Evolutionary conservation across 140 eudicot species (phyloP).

Genomic region (Flaveria floridana): DNA sequence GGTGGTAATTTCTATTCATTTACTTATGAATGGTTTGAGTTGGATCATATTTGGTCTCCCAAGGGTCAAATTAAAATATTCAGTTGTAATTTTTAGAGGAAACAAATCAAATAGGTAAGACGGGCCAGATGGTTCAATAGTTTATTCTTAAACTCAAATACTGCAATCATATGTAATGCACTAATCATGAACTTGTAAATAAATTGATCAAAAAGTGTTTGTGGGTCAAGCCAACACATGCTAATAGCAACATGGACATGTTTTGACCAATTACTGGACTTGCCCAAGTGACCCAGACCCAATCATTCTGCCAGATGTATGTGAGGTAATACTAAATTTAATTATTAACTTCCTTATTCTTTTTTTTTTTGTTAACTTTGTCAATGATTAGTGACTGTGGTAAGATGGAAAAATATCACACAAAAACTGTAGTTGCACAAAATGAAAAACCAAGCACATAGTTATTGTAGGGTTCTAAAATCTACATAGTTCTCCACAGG

Average conservation of each 20-base stretch:
- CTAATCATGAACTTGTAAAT: background rate
- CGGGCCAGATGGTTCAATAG: background rate
- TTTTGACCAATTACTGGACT: background rate
- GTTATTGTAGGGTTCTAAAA: background rate
- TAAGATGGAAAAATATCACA: background rate
- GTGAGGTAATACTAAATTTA: background rate
- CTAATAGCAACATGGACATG: background rate
- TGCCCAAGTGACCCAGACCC: background rate
- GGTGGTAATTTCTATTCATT: background rate
- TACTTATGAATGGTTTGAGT: background rate
- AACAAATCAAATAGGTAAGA: background rate
- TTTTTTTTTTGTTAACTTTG: background rate
- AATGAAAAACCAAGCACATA: background rate
- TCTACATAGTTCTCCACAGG: background rate
- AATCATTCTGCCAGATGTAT: background rate
- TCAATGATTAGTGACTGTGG: background rate
- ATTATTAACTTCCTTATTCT: background rate
- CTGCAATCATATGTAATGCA: background rate
- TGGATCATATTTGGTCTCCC: background rate
- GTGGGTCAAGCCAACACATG: background rate
- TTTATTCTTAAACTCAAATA: background rate
- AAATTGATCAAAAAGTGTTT: background rate
- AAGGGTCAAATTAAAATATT: background rate
- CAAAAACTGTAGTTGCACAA: background rate
- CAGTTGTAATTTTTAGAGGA: background rate